A percentile compares a stretch with the other conserved stretches of the same genome.
Evolutionary conservation across 202 grass and related monocot species (phyloP).

Genomic region (Brachypodium distachyon): DNA sequence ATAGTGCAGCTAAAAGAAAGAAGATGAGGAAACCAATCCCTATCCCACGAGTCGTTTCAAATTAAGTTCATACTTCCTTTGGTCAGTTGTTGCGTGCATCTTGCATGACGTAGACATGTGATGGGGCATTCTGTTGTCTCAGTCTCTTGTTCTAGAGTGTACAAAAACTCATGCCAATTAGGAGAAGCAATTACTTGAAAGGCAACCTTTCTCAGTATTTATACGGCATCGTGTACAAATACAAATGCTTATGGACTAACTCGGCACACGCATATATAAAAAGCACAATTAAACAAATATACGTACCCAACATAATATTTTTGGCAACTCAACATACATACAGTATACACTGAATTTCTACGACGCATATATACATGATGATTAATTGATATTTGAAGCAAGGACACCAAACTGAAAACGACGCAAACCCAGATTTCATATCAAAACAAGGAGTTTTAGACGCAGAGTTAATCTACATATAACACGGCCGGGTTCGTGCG

Average conservation of each 20-base stretch:
- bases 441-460: not conserved
- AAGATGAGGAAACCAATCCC: conserved; percentile 2
- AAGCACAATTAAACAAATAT: not conserved
- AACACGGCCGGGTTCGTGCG: not conserved
- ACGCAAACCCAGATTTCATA: not conserved
- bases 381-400: conserved; percentile 1
- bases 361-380: not conserved
- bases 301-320: too few species aligned
- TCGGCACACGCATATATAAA: not conserved
- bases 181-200: conserved; percentile 46
- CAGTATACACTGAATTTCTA: not conserved
- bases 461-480: not conserved
- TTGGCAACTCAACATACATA: not conserved
- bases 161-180: conserved; percentile 28
- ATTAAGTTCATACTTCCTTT: conserved; percentile 6
- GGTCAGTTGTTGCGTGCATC: conserved; percentile 38
- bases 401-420: conserved; percentile 14
- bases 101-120: conserved; percentile 39
- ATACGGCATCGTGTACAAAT: conserved; percentile 10
- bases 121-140: not conserved
- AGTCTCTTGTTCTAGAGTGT: conserved; percentile 23
- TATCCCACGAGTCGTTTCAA: not conserved
- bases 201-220: conserved; percentile 19
- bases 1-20: too few species aligned
- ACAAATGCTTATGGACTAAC: not conserved